Conservation (phyloP, 805 yeast genomes). For the Cyberlindnera samutprakarnensis region DNA sequence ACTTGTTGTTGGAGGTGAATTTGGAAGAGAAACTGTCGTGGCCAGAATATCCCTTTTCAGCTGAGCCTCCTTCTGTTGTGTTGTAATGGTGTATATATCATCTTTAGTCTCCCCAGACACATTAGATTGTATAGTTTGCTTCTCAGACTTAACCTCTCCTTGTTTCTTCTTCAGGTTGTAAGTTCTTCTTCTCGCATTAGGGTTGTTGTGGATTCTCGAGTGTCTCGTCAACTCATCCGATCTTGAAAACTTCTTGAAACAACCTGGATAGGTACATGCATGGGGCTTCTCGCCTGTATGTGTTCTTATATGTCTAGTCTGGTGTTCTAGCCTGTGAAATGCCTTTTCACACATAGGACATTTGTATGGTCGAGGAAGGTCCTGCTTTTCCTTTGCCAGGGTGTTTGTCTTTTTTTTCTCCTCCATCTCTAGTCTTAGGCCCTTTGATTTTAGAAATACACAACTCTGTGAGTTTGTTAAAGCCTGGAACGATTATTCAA, state of each 20-base stretch:
- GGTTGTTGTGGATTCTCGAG: constrained; percentile 63
- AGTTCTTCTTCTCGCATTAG: constrained; percentile 57
- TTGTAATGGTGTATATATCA: constrained; percentile 1
- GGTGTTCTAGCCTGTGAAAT: constrained; percentile 70
- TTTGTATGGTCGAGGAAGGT: constrained; percentile 49
- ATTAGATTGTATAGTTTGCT: neutral
- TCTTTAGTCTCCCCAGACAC: neutral
- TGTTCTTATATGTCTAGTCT: constrained; percentile 70
- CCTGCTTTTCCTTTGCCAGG: constrained; percentile 11
- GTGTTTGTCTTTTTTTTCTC: neutral
- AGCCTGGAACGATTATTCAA: no score
- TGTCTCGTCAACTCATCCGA: constrained; percentile 74
- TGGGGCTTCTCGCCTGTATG: constrained; percentile 83
- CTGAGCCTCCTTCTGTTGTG: constrained; percentile 8
- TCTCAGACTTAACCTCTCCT: neutral
- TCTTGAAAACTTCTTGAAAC: constrained; percentile 59
- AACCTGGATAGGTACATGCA: constrained; percentile 64
- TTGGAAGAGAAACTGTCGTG: constrained; percentile 13
- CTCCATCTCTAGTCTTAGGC: no score
- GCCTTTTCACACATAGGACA: constrained; percentile 72
- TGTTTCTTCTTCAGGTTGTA: constrained; percentile 31
- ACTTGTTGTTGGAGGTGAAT: constrained; percentile 15
- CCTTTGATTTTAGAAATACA: no score
- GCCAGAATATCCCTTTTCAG: constrained; percentile 9
- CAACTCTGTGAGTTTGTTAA: no score